phyloP scores from a whole-genome alignment of 306 rosid genomes.

The Castanea mollissima region DNA sequence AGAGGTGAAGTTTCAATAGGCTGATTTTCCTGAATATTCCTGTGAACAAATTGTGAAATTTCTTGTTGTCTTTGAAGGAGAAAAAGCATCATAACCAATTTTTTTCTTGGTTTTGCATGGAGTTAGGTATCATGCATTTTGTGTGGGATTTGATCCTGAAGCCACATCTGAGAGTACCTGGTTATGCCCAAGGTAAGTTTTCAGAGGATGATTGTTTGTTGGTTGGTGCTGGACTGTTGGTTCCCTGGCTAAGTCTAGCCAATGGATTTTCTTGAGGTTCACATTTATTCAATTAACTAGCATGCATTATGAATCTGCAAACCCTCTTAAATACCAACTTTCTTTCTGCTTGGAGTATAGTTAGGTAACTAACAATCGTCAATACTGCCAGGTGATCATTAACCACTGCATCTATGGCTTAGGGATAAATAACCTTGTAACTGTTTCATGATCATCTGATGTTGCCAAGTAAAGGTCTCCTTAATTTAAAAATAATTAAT shows the following conservation, averaged over 20 bases:
- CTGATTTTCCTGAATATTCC: not conserved
- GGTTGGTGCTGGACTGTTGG: slow-evolving; percentile 6
- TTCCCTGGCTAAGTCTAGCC: not conserved
- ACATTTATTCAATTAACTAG: slow-evolving; percentile 6
- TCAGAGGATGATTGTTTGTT: slow-evolving; percentile 18
- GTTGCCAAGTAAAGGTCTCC: not conserved
- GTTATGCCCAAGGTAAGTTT: slow-evolving; percentile 93
- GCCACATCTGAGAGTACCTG: slow-evolving; percentile 73
- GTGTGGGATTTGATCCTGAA: slow-evolving; percentile 95
- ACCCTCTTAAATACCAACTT: slow-evolving; percentile 13
- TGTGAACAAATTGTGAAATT: slow-evolving; percentile 4
- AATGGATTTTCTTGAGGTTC: not conserved
- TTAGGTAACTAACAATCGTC: not conserved
- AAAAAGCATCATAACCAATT: slow-evolving; percentile 7
- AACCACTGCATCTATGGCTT: not conserved
- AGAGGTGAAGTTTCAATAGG: not conserved
- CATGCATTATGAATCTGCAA: not conserved
- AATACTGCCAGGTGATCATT: not conserved
- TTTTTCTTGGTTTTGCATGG: slow-evolving; percentile 26
- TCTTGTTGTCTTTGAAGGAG: not conserved
- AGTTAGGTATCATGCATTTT: slow-evolving; percentile 95
- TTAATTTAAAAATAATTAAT: not conserved
- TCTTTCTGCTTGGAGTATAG: not conserved
- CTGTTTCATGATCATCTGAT: not conserved
- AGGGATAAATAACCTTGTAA: not conserved